Evolutionary conservation across 2,329 filamentous ascomycete species (phyloP).

Genomic region (Allantophomopsis cytisporea): DNA sequence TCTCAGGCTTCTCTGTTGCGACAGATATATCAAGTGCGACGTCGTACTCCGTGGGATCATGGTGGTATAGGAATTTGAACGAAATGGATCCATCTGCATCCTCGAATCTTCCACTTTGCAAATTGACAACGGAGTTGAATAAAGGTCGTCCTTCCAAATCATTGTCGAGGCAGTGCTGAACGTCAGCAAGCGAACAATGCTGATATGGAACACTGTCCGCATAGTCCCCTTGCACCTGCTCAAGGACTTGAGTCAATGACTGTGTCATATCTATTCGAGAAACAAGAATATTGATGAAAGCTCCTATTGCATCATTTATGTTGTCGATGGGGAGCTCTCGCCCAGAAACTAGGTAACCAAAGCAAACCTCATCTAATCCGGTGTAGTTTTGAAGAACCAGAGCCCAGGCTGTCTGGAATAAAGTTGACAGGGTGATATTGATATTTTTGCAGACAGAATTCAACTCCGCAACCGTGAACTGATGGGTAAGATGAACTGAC

Average conservation of each 20-base stretch:
- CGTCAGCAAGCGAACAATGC: conserved; percentile 2
- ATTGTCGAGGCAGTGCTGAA: conserved; percentile 1
- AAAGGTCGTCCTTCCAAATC: conserved; percentile 1
- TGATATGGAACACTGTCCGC: background rate
- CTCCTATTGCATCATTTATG: conserved; percentile 25
- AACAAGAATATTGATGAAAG: conserved; percentile 41
- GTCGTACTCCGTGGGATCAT: conserved; percentile 2
- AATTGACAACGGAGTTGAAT: conserved; percentile 3
- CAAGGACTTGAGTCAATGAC: conserved; percentile 1
- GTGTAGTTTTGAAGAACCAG: conserved; percentile 34
- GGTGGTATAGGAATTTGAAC: background rate
- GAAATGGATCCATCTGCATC: background rate
- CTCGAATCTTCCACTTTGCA: background rate
- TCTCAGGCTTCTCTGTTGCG: background rate
- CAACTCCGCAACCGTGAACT: conserved; percentile 4
- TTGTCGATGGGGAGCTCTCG: conserved; percentile 34
- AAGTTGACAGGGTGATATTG: conserved; percentile 30
- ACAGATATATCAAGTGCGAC: background rate
- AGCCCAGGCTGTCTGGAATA: conserved; percentile 38
- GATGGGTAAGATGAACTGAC: background rate
- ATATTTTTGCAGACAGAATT: conserved; percentile 22
- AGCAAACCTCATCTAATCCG: conserved; percentile 30
- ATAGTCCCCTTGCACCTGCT: conserved; percentile 2
- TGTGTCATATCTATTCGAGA: conserved; percentile 25
- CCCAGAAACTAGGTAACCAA: conserved; percentile 38